phyloP scores from a whole-genome alignment of 176 grass and related monocot genomes.

The Guadua angustifolia region DNA sequence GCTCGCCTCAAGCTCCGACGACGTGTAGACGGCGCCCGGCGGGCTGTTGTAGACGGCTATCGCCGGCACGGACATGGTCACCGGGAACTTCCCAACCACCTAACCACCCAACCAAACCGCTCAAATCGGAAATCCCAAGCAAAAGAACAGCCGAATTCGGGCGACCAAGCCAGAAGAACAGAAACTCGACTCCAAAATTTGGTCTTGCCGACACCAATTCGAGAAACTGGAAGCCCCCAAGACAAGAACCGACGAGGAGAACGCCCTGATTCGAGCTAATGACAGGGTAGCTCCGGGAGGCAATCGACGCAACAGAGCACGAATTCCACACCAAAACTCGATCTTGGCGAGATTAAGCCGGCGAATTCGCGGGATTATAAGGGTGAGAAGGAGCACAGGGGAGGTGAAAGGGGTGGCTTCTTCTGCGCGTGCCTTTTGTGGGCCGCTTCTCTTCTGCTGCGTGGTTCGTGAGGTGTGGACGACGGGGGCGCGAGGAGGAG shows the following conservation, averaged over 20 bases:
- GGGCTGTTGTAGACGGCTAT: constrained; percentile 68
- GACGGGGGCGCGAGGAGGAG: constrained; percentile 16
- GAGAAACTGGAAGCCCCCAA: not conserved
- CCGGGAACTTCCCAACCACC: constrained; percentile 15
- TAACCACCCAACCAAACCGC: not conserved
- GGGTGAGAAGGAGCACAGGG: constrained; percentile 30
- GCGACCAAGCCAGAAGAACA: not conserved
- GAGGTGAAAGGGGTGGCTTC: not conserved
- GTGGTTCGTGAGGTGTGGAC: constrained; percentile 45
- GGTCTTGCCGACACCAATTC: not conserved
- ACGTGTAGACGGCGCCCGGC: constrained; percentile 41
- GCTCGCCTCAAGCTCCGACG: constrained; percentile 51
- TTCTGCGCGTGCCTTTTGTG: constrained; percentile 45
- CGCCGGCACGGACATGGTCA: constrained; percentile 71
- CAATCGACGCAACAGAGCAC: not conserved
- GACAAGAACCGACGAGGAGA: not conserved
- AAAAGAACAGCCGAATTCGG: not conserved
- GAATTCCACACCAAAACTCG: constrained; percentile 8
- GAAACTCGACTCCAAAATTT: not conserved
- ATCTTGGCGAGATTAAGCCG: not conserved
- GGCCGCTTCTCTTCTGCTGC: constrained; percentile 9
- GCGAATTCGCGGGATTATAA: constrained; percentile 35
- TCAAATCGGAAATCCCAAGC: not conserved
- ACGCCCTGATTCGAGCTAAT: not conserved
- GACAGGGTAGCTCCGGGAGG: not conserved